A percentile compares a stretch with the other conserved stretches of the same genome.
These are phyloP conservation scores for Mallotus repandus DNA, from an alignment of 441 rosid species.

Conservation along the genomic window DNA sequence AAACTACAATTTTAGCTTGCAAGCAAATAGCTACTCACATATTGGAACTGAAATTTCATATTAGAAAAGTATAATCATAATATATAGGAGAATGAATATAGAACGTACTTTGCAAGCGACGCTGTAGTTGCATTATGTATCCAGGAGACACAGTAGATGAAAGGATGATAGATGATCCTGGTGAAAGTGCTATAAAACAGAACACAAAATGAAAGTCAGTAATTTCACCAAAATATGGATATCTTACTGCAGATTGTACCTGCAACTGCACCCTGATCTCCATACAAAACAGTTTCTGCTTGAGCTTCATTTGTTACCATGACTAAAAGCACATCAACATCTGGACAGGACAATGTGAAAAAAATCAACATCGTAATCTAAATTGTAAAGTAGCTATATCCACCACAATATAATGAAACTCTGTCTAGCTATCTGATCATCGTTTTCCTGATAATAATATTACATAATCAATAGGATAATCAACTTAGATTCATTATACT, in stretches of 20 bases:
- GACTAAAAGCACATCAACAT: constrained; percentile 77
- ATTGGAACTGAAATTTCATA: constrained; percentile 5
- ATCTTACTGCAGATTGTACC: constrained; percentile 41
- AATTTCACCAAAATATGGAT: constrained; percentile 16
- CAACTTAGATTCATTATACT: background rate
- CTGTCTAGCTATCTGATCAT: background rate
- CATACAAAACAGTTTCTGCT: constrained; percentile 80
- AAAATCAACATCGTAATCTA: constrained; percentile 1
- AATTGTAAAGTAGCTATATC: background rate
- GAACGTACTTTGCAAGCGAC: constrained; percentile 68
- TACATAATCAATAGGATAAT: background rate
- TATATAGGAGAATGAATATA: constrained; percentile 2
- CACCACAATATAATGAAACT: background rate
- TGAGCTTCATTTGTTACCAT: constrained; percentile 97
- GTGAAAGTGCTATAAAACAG: constrained; percentile 59
- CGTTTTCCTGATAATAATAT: background rate
- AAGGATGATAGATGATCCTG: constrained; percentile 75
- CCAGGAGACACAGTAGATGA: constrained; percentile 95
- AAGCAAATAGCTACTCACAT: constrained; percentile 7
- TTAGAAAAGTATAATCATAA: constrained; percentile 1
- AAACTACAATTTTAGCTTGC: background rate
- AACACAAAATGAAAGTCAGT: constrained; percentile 23
- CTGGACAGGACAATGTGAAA: constrained; percentile 40
- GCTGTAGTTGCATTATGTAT: constrained; percentile 70
- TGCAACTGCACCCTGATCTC: constrained; percentile 79